Conservation (phyloP, 805 yeast genomes). For the Saccharomycopsis guyanensis region DNA sequence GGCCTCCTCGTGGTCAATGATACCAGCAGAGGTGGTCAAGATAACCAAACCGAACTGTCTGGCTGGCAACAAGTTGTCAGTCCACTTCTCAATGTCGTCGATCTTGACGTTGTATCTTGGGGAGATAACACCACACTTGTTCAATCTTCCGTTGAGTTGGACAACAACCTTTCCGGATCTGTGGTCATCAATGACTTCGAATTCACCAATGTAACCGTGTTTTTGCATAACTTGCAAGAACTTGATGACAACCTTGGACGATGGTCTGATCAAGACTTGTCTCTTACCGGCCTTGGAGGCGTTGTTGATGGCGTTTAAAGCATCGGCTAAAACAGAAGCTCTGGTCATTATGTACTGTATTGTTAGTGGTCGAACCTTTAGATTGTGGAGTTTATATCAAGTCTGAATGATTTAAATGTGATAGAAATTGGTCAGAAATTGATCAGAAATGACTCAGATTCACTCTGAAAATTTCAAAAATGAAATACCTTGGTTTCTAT, state of each 20-base stretch:
- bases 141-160: conserved; percentile 94
- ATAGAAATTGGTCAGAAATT: neutral
- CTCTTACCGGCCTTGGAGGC: conserved; percentile 99
- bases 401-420: neutral
- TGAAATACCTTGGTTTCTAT: neutral
- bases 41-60: conserved; percentile 98
- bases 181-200: conserved; percentile 98
- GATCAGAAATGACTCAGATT: no score
- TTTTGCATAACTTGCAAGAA: conserved; percentile 95
- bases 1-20: conserved; percentile 99
- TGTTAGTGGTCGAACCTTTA: no score
- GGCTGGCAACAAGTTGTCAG: conserved; percentile 96
- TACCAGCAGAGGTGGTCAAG: conserved; percentile 98
- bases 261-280: conserved; percentile 96
- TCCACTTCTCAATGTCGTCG: conserved; percentile 96
- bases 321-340: conserved; percentile 97
- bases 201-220: conserved; percentile 98
- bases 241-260: conserved; percentile 96
- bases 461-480: neutral
- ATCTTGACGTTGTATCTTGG: conserved; percentile 98
- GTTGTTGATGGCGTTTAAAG: conserved; percentile 95
- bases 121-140: conserved; percentile 98
- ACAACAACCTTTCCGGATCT: conserved; percentile 97
- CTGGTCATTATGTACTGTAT: conserved; percentile 67
- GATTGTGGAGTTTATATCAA: neutral